Percentiles rank a stretch among this genome's conserved stretches.
Evolutionary conservation across 495 filamentous ascomycete genomes (phyloP).

Genomic region (Aspergillus cavernicola): DNA sequence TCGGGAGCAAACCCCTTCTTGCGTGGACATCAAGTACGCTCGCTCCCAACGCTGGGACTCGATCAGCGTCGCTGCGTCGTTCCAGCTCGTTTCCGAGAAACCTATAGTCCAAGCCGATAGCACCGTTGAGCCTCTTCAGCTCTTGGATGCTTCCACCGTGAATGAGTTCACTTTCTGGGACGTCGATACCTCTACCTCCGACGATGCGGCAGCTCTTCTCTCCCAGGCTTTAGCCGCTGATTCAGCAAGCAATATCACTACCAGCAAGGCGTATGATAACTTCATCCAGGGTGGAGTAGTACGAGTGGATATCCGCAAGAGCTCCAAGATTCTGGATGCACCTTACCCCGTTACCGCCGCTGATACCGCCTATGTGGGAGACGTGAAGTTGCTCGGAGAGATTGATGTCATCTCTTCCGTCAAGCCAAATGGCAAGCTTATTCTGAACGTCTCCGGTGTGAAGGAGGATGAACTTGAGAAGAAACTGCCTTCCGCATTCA

Average conservation of each 20-base stretch:
- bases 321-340: conserved; percentile 76
- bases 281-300: conserved; percentile 79
- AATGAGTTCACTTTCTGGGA: conserved; percentile 96
- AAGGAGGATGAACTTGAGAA: conserved; percentile 91
- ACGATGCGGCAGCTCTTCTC: conserved; percentile 60
- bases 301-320: conserved; percentile 81
- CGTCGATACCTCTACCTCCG: conserved; percentile 66
- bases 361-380: conserved; percentile 73
- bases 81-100: conserved; percentile 56
- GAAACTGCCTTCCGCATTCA: conserved; percentile 65
- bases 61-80: conserved; percentile 65
- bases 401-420: conserved; percentile 68
- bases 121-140: conserved; percentile 34
- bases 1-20: conserved; percentile 54
- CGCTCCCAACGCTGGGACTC: conserved; percentile 78
- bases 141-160: conserved; percentile 47
- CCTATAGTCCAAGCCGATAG: conserved; percentile 45
- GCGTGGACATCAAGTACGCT: conserved; percentile 85
- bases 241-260: conserved; percentile 70
- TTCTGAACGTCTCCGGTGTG: conserved; percentile 69
- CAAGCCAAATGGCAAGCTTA: conserved; percentile 66
- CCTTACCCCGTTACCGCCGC: conserved; percentile 75
- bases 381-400: conserved; percentile 71
- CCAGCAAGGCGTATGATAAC: conserved; percentile 77
- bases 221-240: conserved; percentile 71